Evolutionary conservation across 2,329 filamentous ascomycete genomes (phyloP), one percentile per base, ranked within the genome.

Genomic region (Neopestalotiopsis rosae): DNA sequence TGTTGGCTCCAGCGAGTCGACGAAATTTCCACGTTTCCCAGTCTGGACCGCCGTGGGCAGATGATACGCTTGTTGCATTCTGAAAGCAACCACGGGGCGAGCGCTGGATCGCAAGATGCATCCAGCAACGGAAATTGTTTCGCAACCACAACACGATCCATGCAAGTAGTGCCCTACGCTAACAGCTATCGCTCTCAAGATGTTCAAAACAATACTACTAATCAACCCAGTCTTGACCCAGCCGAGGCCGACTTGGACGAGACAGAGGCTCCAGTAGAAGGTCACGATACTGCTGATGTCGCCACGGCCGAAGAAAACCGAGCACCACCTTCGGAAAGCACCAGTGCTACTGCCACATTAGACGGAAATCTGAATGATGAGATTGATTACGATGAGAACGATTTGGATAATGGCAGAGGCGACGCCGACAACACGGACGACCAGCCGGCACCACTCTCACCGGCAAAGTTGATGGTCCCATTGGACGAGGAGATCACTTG

Each of bases 331-430:
- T 81, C 80, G 12, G 76, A 79, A 10, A 75, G 75, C 63, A 80
- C 77, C 34, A 80, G 79, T 67, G 79, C 77, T 14, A 79, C 79
- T 9, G 77, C 74, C 17, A 79, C 77, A 58, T 71, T 80, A 5
- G 75, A 76, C 40, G 73, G 75, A 24, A 77, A 78, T 28, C 77
- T 78, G 32, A 72, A 77, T 45, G 76, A 77, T 65, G 76, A 78
- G 65, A 80, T 80, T 61, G 77, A 80, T 68, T 79, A 81, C 66
- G 76, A 76, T 2, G 78, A 79, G 57, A 76, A 79, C 34, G 81
- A 81, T 67, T 78, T 77, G 61, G 73, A 77, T 12, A 70, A 32
- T 72, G 20, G 71, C 68, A 40, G 28, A 17, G 67, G 68, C 45
- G 69, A 70, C 9, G 52, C n/a, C 30, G 24, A 40, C 69, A 69